These are phyloP conservation scores for Ochromonadaceae sp. DNA, from an alignment of 352 stramenopile species.

Conservation along the genomic window DNA sequence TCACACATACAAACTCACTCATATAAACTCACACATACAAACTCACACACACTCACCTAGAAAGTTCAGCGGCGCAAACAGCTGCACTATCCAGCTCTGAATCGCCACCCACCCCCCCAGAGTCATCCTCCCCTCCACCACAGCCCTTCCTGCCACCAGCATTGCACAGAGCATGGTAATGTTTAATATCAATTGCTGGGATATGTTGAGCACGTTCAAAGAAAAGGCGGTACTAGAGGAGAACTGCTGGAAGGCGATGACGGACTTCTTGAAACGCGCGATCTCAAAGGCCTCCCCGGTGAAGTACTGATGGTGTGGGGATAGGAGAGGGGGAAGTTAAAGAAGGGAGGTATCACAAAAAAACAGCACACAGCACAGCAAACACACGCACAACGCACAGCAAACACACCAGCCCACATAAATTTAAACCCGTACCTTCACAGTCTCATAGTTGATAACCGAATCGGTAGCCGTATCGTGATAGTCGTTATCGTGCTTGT, in stretches of 20 bases:
- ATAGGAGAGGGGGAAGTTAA: too few species aligned
- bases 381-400: too few species aligned
- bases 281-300: conserved; percentile 66
- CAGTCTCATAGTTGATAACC: conserved; percentile 93
- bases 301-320: too few species aligned
- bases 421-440: too few species aligned
- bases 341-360: not conserved
- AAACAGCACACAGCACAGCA: not conserved
- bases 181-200: conserved; percentile 75
- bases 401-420: too few species aligned
- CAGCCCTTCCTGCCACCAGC: conserved; percentile 12
- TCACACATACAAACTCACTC: too few species aligned
- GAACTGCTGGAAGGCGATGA: conserved; percentile 79
- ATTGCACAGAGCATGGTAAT: conserved; percentile 22
- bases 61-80: conserved; percentile 92
- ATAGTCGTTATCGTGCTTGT: conserved; percentile 89
- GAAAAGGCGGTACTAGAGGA: conserved; percentile 77
- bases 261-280: conserved; percentile 60
- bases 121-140: conserved; percentile 34
- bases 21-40: too few species aligned
- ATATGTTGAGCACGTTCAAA: conserved; percentile 80
- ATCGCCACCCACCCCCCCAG: conserved; percentile 91
- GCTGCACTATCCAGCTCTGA: conserved; percentile 80
- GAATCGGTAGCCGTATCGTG: conserved; percentile 90
- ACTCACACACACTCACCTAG: too few species aligned